Conservation (phyloP, 2,329 filamentous ascomycete species). For the Colletotrichum cuscutae region DNA sequence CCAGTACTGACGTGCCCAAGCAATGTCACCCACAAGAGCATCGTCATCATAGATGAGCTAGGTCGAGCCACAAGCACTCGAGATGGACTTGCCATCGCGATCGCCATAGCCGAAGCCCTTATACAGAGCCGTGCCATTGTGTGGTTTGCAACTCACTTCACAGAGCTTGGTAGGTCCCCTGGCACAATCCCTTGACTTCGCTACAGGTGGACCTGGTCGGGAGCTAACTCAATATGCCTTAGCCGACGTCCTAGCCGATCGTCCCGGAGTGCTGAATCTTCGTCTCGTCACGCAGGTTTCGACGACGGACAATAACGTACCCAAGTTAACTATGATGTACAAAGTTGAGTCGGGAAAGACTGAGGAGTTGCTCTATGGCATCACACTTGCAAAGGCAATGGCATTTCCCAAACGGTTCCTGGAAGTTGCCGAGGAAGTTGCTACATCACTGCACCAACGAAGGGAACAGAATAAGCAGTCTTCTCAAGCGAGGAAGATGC, state of each 20-base stretch:
- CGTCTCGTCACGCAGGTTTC: slow-evolving; percentile 80
- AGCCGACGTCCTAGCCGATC: slow-evolving; percentile 78
- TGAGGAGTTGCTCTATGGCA: slow-evolving; percentile 80
- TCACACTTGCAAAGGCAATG: slow-evolving; percentile 81
- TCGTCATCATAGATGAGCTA: slow-evolving; percentile 91
- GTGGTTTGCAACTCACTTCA: slow-evolving; percentile 96
- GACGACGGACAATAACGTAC: slow-evolving; percentile 56
- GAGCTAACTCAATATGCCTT: background rate
- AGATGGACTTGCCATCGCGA: slow-evolving; percentile 88
- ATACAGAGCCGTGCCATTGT: slow-evolving; percentile 82
- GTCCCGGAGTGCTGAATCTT: slow-evolving; percentile 82
- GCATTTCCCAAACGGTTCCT: slow-evolving; percentile 77
- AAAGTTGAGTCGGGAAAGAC: slow-evolving; percentile 79
- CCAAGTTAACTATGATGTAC: slow-evolving; percentile 87
- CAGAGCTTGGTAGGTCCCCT: slow-evolving; percentile 68
- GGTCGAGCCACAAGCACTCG: slow-evolving; percentile 89
- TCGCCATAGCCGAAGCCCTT: slow-evolving; percentile 89
- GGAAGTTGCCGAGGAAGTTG: slow-evolving; percentile 73
- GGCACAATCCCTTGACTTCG: background rate
- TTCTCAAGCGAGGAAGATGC: slow-evolving; percentile 67
- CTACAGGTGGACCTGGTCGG: background rate
- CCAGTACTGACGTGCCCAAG: background rate
- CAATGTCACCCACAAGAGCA: slow-evolving; percentile 80
- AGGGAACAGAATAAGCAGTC: slow-evolving; percentile 67
- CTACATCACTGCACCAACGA: slow-evolving; percentile 68